Conservation (phyloP, 2,329 filamentous ascomycete genomes). For the Fusarium sp. region DNA sequence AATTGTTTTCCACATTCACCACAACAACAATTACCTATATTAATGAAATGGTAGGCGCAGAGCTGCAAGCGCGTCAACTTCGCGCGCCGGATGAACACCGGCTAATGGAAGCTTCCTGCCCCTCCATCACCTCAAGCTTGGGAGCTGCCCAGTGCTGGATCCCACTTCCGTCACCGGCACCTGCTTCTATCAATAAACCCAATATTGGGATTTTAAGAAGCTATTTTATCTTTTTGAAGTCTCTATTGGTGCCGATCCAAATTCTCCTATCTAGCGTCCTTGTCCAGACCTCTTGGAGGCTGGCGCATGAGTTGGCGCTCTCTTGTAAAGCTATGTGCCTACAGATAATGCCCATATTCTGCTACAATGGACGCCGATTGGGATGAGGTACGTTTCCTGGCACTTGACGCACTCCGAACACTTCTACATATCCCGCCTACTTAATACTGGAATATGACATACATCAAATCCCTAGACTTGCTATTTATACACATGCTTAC, state of each 20-base stretch:
- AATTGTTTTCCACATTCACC: too few relatives aligned
- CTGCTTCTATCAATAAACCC: constrained; percentile 21
- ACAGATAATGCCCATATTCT: constrained; percentile 53
- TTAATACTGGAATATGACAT: not conserved
- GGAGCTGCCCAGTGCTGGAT: constrained; percentile 29
- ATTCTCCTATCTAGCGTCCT: not conserved
- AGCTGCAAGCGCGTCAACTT: constrained; percentile 19
- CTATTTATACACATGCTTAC: constrained; percentile 19
- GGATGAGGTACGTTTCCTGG: constrained; percentile 68
- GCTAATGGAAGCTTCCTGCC: constrained; percentile 40
- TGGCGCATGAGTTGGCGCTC: constrained; percentile 19
- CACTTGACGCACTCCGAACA: not conserved
- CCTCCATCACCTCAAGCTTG: constrained; percentile 41
- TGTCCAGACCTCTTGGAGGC: constrained; percentile 25
- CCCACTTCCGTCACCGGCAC: constrained; percentile 31
- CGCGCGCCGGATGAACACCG: constrained; percentile 43
- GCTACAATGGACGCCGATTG: constrained; percentile 74
- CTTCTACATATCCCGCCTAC: not conserved
- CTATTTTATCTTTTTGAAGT: not conserved
- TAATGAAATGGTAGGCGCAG: not conserved
- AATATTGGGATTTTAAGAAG: constrained; percentile 6
- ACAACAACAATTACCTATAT: not conserved
- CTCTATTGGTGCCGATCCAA: not conserved
- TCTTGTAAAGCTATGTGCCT: constrained; percentile 50
- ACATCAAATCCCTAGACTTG: not conserved